phyloP scores from a whole-genome alignment of 805 yeast species.

The Candida hungchunana region DNA sequence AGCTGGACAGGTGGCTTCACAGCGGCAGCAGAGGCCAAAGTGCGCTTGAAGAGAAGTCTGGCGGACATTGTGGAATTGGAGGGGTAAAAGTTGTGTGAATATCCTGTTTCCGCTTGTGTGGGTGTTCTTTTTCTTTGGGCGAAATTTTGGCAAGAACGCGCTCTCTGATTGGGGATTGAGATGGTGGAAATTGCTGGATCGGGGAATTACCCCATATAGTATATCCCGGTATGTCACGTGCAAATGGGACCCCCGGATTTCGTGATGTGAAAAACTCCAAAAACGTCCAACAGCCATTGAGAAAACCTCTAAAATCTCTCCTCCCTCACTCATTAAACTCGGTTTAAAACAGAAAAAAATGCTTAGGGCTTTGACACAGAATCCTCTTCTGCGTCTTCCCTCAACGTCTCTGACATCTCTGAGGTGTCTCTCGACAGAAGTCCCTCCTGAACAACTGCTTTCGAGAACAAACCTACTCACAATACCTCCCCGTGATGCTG shows the following conservation, averaged over 20 bases:
- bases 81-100: conserved; percentile 2
- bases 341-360: no score
- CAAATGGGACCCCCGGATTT: no score
- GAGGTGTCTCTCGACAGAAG: not conserved
- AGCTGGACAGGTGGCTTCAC: conserved; percentile 89
- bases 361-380: conserved; percentile 1
- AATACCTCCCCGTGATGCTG: conserved; percentile 40
- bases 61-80: conserved; percentile 12
- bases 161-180: conserved; percentile 6
- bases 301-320: no score
- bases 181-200: not conserved
- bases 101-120: conserved; percentile 1
- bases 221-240: not conserved
- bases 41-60: conserved; percentile 36
- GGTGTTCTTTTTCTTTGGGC: not conserved
- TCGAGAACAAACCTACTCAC: conserved; percentile 27
- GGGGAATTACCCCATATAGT: conserved; percentile 1
- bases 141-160: no score
- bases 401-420: no score
- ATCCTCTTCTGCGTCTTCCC: no score
- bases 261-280: no score
- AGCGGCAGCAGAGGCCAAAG: conserved; percentile 66
- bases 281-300: no score
- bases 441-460: conserved; percentile 4
- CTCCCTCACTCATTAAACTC: no score